Conservation (phyloP, 805 yeast genomes). For the Helenozyma baotianmanensis region DNA sequence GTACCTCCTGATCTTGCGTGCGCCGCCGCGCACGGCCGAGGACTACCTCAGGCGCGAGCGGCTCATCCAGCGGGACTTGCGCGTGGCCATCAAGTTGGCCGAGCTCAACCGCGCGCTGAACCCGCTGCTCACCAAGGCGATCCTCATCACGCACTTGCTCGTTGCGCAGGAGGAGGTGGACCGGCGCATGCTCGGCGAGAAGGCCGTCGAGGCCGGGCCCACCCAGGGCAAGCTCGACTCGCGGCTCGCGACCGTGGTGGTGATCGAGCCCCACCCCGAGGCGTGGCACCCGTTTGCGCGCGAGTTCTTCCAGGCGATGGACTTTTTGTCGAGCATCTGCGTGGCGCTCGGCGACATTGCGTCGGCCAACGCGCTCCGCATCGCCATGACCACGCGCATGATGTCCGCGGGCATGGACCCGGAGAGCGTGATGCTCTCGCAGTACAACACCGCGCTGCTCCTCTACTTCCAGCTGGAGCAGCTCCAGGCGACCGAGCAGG, state of each 20-base stretch:
- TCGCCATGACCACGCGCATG: conserved; percentile 68
- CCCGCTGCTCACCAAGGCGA: conserved; percentile 49
- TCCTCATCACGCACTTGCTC: conserved; percentile 57
- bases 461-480: conserved; percentile 64
- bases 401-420: conserved; percentile 64
- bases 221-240: conserved; percentile 5
- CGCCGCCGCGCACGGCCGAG: conserved; percentile 24
- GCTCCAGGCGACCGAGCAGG: conserved; percentile 46
- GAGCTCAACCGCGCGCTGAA: conserved; percentile 44
- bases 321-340: conserved; percentile 66
- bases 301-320: conserved; percentile 75
- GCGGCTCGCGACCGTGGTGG: conserved; percentile 8
- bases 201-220: conserved; percentile 2
- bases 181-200: conserved; percentile 28
- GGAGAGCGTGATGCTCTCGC: conserved; percentile 58
- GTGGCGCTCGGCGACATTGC: conserved; percentile 64
- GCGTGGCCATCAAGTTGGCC: conserved; percentile 65
- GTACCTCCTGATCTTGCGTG: conserved; percentile 50
- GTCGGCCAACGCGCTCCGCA: conserved; percentile 56
- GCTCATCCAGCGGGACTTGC: conserved; percentile 62
- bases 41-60: conserved; percentile 50
- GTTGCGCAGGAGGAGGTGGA: conserved; percentile 65
- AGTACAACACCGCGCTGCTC: conserved; percentile 67
- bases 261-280: conserved; percentile 34
- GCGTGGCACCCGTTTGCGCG: conserved; percentile 73